phyloP scores from a whole-genome alignment of 371 early-diverging fungal species.

The Cokeromyces recurvatus region DNA sequence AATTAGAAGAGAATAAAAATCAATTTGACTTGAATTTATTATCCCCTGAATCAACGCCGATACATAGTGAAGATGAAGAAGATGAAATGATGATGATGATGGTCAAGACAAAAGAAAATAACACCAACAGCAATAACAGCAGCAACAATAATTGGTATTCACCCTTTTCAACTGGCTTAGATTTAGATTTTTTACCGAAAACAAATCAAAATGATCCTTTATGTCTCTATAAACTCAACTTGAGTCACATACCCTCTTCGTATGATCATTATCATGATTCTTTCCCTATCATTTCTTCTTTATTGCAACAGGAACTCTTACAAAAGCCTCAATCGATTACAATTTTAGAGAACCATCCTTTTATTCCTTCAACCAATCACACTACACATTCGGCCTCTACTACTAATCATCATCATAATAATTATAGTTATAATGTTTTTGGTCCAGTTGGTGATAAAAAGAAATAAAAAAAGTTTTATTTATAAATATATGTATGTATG shows the following conservation, averaged over 20 bases:
- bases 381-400: not conserved
- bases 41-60: conserved; percentile 11
- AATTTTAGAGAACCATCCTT: conserved; percentile 25
- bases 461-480: too few relatives aligned
- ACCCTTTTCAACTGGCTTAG: conserved; percentile 28
- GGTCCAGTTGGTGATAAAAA: conserved; percentile 18
- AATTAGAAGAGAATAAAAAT: too few relatives aligned
- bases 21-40: conserved; percentile 1
- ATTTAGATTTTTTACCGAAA: conserved; percentile 26
- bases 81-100: not conserved
- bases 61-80: conserved; percentile 14
- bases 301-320: too few relatives aligned
- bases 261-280: too few relatives aligned
- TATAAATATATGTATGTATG: too few relatives aligned
- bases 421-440: too few relatives aligned
- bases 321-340: too few relatives aligned
- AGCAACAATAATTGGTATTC: conserved; percentile 20
- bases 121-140: conserved; percentile 1
- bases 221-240: too few relatives aligned
- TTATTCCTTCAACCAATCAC: conserved; percentile 14
- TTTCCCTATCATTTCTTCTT: too few relatives aligned
- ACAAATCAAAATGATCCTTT: conserved; percentile 9
- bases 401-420: conserved; percentile 2
- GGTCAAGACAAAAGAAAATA: not conserved
- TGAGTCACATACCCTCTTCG: too few relatives aligned